Evolutionary conservation across 2,329 filamentous ascomycete genomes (phyloP).

Genomic region (Hypoxylon sp.): DNA sequence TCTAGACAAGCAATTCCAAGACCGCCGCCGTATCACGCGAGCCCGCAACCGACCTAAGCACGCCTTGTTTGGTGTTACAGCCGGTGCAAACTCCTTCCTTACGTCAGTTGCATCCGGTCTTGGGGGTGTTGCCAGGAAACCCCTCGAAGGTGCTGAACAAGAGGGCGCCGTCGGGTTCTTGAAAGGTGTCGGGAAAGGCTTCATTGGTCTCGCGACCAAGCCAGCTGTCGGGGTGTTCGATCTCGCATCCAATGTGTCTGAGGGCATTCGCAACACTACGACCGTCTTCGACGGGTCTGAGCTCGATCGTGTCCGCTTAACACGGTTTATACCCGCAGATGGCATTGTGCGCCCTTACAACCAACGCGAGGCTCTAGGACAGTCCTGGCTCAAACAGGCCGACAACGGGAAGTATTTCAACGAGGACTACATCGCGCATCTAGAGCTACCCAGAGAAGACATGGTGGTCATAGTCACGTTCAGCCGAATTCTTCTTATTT

Average conservation of each 20-base stretch:
- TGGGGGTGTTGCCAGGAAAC: conserved; percentile 92
- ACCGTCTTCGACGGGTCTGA: conserved; percentile 97
- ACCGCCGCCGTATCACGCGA: conserved; percentile 92
- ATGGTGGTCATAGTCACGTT: conserved; percentile 93
- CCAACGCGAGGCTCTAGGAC: conserved; percentile 93
- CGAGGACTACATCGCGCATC: conserved; percentile 95
- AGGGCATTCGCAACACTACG: conserved; percentile 98
- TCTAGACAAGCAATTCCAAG: conserved; percentile 98
- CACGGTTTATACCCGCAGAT: conserved; percentile 91
- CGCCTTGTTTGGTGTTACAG: conserved; percentile 94
- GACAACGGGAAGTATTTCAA: conserved; percentile 99
- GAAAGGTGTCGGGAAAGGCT: conserved; percentile 96
- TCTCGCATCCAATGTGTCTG: conserved; percentile 95
- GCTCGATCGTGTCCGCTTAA: conserved; percentile 92
- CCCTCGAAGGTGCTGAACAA: conserved; percentile 94
- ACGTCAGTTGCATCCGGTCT: conserved; percentile 94
- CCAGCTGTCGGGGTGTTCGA: conserved; percentile 97
- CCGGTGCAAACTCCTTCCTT: conserved; percentile 94
- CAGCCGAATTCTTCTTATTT: conserved; percentile 88
- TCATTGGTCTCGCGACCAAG: conserved; percentile 95
- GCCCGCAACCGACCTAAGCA: conserved; percentile 97
- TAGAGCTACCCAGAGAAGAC: conserved; percentile 90
- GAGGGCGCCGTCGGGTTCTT: conserved; percentile 95
- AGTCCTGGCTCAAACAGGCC: conserved; percentile 98
- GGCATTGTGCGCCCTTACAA: conserved; percentile 96